phyloP scores from a whole-genome alignment of 1,284 basidiomycete genomes.

The Trichosporon faecale region DNA sequence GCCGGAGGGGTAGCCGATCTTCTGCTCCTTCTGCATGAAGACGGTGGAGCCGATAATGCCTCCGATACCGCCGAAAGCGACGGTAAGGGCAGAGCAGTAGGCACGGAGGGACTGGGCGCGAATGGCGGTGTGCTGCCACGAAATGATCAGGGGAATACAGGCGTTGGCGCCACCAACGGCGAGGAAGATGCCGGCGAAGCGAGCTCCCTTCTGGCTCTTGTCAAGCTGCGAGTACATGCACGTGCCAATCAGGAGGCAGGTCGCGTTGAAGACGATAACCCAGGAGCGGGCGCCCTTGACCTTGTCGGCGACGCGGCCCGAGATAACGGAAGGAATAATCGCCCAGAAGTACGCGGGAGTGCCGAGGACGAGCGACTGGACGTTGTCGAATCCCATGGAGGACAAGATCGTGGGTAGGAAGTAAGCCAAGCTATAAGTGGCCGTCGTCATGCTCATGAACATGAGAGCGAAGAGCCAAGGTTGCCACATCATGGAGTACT shows the following conservation, averaged over 20 bases:
- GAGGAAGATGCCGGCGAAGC: slow-evolving; percentile 48
- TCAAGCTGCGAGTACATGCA: slow-evolving; percentile 24
- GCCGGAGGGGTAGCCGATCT: slow-evolving; percentile 28
- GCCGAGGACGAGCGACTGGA: slow-evolving; percentile 45
- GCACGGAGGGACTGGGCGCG: slow-evolving; percentile 50
- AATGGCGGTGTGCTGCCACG: slow-evolving; percentile 52
- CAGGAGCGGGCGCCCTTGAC: slow-evolving; percentile 12
- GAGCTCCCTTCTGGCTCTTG: slow-evolving; percentile 11
- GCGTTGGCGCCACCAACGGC: slow-evolving; percentile 45
- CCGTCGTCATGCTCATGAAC: slow-evolving; percentile 42
- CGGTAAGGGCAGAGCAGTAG: slow-evolving; percentile 48
- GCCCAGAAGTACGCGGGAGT: slow-evolving; percentile 52
- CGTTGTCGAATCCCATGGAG: slow-evolving; percentile 47
- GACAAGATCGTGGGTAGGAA: slow-evolving; percentile 53
- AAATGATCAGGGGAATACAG: slow-evolving; percentile 43
- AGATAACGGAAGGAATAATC: slow-evolving; percentile 43
- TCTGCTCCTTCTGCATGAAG: slow-evolving; percentile 35
- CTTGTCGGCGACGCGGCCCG: slow-evolving; percentile 47
- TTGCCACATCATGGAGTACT: slow-evolving; percentile 49
- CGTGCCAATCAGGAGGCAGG: slow-evolving; percentile 19
- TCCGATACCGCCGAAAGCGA: slow-evolving; percentile 52
- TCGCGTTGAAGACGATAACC: slow-evolving; percentile 20
- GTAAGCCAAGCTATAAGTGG: slow-evolving; percentile 36
- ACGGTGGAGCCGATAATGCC: slow-evolving; percentile 52
- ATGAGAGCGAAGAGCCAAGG: slow-evolving; percentile 53